Percentiles rank a stretch among this genome's conserved stretches.
phyloP scores from a whole-genome alignment of 345 rosid species.

The Chamaenerion angustifolium region DNA sequence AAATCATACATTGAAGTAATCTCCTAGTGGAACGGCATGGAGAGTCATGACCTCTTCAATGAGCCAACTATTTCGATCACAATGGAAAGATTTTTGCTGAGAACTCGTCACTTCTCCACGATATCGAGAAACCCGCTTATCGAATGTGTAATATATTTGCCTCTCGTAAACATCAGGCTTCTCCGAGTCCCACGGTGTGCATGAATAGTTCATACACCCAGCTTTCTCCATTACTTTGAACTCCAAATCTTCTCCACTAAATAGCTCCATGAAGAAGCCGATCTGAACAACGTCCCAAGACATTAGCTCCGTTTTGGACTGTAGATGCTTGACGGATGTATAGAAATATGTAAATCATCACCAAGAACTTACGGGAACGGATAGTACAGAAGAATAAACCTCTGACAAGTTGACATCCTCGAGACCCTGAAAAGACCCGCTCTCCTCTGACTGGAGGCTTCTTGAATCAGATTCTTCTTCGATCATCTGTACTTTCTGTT shows the following conservation, averaged over 20 bases:
- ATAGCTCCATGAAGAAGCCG: constrained; percentile 59
- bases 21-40: constrained; percentile 90
- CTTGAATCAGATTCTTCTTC: constrained; percentile 84
- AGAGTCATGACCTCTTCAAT: constrained; percentile 89
- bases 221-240: constrained; percentile 74
- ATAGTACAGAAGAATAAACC: constrained; percentile 40
- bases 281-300: constrained; percentile 27
- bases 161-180: constrained; percentile 63
- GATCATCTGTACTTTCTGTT: constrained; percentile 80
- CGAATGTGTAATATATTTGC: constrained; percentile 69
- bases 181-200: constrained; percentile 83
- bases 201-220: constrained; percentile 73
- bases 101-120: constrained; percentile 91
- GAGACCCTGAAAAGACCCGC: constrained; percentile 62
- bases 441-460: constrained; percentile 58
- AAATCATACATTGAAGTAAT: constrained; percentile 76
- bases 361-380: constrained; percentile 53
- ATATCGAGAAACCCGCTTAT: constrained; percentile 56
- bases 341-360: too few species aligned
- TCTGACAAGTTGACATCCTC: constrained; percentile 81
- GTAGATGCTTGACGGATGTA: too few species aligned
- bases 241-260: constrained; percentile 72
- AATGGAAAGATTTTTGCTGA: constrained; percentile 58
- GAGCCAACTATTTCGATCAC: constrained; percentile 65
- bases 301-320: not conserved